Conservation (phyloP, 83 land plant genomes). For the Thuja plicata region DNA sequence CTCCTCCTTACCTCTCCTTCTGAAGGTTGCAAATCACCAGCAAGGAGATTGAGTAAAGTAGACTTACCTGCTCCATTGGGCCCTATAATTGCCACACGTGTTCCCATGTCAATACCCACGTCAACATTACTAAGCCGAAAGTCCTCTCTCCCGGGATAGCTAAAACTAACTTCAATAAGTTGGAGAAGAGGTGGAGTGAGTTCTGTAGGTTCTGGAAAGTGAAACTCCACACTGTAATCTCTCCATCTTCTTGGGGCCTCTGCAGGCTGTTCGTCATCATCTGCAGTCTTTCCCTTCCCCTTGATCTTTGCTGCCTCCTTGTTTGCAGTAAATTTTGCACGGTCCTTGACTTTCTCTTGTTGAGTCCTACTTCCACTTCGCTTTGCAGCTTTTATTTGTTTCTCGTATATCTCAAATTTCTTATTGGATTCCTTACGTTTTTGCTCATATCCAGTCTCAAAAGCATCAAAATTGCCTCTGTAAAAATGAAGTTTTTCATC, state of each 20-base stretch:
- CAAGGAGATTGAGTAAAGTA: conserved; percentile 88
- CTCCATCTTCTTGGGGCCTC: conserved; percentile 90
- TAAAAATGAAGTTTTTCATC: conserved; percentile 83
- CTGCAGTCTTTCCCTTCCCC: conserved; percentile 48
- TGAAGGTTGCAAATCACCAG: conserved; percentile 83
- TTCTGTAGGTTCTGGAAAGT: conserved; percentile 97
- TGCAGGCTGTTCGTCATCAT: conserved; percentile 67
- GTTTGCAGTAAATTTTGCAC: conserved; percentile 72
- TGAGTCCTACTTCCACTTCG: conserved; percentile 79
- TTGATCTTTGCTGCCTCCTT: conserved; percentile 84
- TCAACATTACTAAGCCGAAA: conserved; percentile 86
- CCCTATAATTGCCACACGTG: conserved; percentile 95
- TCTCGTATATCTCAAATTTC: conserved; percentile 80
- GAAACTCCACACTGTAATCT: conserved; percentile 91
- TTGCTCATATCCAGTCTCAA: conserved; percentile 86
- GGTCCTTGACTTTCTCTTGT: conserved; percentile 92
- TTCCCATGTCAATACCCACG: conserved; percentile 99
- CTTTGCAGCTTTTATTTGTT: conserved; percentile 89
- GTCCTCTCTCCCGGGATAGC: conserved; percentile 86
- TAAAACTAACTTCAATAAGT: conserved; percentile 84
- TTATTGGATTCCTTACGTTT: conserved; percentile 83
- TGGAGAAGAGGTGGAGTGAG: conserved; percentile 93
- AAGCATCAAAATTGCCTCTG: conserved; percentile 91
- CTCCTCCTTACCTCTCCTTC: conserved; percentile 84
- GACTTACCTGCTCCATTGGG: conserved; percentile 99